These are phyloP conservation scores for Zygosaccharomyces pseudobailii DNA, from an alignment of 1,139 yeast species.

Conservation along the genomic window DNA sequence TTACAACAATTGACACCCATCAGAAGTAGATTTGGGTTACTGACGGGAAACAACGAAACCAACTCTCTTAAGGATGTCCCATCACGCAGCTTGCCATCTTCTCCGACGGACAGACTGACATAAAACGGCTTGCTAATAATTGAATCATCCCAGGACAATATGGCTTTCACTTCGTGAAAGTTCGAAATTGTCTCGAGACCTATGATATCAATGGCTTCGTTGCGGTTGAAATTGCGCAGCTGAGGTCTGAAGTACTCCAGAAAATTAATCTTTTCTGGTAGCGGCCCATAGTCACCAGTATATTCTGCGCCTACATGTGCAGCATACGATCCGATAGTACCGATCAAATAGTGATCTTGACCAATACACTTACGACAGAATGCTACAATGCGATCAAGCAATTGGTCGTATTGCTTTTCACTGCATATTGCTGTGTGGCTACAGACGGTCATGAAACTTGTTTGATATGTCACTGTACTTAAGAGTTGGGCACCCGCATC, in stretches of 20 bases:
- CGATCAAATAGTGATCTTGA: slow-evolving; percentile 40
- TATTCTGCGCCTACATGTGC: slow-evolving; percentile 65
- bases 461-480: slow-evolving; percentile 61
- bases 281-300: slow-evolving; percentile 47
- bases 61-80: slow-evolving; percentile 25
- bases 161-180: slow-evolving; percentile 24
- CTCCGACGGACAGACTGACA: slow-evolving; percentile 26
- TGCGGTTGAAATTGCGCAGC: slow-evolving; percentile 21
- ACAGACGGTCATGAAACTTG: slow-evolving; percentile 32
- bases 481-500: slow-evolving; percentile 56
- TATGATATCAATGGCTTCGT: slow-evolving; percentile 24
- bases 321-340: slow-evolving; percentile 69
- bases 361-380: slow-evolving; percentile 33
- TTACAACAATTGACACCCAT: slow-evolving; percentile 30
- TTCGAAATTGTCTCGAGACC: slow-evolving; percentile 31
- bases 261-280: slow-evolving; percentile 21
- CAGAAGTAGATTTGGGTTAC: slow-evolving; percentile 20
- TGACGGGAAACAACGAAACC: slow-evolving; percentile 29
- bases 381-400: slow-evolving; percentile 20
- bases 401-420: slow-evolving; percentile 29
- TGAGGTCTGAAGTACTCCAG: slow-evolving; percentile 26
- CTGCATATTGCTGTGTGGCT: slow-evolving; percentile 24
- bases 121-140: slow-evolving; percentile 25
- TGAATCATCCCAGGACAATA: slow-evolving; percentile 25
- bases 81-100: slow-evolving; percentile 24